Conservation (phyloP, 768 basidiomycete species). For the Serendipita sp. region DNA sequence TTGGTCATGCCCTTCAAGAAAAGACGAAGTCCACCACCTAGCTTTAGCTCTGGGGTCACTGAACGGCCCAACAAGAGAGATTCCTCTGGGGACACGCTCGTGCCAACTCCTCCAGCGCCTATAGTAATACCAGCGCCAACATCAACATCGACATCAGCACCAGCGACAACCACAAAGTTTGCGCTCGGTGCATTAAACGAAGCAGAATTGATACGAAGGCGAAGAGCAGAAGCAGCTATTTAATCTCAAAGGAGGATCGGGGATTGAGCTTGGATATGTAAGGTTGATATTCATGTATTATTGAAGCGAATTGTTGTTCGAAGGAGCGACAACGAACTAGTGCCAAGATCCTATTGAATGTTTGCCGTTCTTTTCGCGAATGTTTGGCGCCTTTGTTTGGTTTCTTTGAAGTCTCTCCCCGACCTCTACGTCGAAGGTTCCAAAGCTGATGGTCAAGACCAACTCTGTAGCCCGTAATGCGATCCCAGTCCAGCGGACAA, state of each 20-base stretch:
- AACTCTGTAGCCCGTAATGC: background rate
- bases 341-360: too few relatives aligned
- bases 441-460: conserved; percentile 3
- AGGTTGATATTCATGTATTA: background rate
- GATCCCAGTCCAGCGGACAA: conserved; percentile 7
- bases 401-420: conserved; percentile 2
- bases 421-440: background rate
- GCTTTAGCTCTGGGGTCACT: background rate
- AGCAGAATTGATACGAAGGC: conserved; percentile 22
- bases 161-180: conserved; percentile 6
- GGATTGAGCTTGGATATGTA: background rate
- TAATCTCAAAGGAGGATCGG: background rate
- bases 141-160: background rate
- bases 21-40: conserved; percentile 10
- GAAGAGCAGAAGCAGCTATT: conserved; percentile 22
- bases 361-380: too few relatives aligned
- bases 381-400: background rate
- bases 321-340: background rate
- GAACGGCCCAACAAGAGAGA: background rate
- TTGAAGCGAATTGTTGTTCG: background rate
- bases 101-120: background rate
- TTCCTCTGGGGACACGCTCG: conserved; percentile 14
- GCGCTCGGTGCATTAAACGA: conserved; percentile 16
- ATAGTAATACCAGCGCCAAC: background rate
- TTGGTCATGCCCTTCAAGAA: conserved; percentile 51